Conservation (phyloP, 2,329 filamentous ascomycete genomes). For the Ustulina deusta region DNA sequence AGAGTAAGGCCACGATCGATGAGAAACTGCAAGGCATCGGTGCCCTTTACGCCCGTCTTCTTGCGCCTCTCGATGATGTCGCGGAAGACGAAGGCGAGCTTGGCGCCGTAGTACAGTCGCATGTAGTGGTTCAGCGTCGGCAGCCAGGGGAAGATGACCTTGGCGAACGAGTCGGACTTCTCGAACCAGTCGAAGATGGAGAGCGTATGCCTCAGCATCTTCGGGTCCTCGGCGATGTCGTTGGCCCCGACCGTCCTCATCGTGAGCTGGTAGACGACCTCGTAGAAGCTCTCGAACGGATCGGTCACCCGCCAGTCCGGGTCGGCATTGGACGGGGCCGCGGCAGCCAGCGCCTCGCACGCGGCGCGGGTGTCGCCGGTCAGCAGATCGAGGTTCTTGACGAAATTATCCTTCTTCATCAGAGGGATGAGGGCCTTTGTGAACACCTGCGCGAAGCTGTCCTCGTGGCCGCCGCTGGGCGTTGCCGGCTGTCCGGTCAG, state of each 20-base stretch:
- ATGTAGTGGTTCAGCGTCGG: conserved; percentile 58
- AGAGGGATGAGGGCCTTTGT: conserved; percentile 50
- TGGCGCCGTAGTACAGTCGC: conserved; percentile 59
- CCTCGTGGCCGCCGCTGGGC: conserved; percentile 28
- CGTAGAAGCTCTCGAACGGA: conserved; percentile 66
- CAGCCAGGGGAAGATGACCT: conserved; percentile 66
- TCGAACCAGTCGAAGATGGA: conserved; percentile 62
- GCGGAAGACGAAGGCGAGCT: conserved; percentile 62
- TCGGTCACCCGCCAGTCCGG: conserved; percentile 56
- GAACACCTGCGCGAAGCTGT: conserved; percentile 49
- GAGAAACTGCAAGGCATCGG: conserved; percentile 65
- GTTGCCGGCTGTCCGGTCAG: conserved; percentile 41
- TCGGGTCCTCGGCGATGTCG: conserved; percentile 63
- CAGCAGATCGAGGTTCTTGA: conserved; percentile 56
- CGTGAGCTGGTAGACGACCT: conserved; percentile 67
- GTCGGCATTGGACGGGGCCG: conserved; percentile 28
- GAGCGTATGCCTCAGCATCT: conserved; percentile 57
- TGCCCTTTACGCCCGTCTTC: conserved; percentile 55
- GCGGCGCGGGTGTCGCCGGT: conserved; percentile 56
- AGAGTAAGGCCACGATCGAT: conserved; percentile 64
- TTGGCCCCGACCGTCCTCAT: conserved; percentile 66
- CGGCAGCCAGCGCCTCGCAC: conserved; percentile 54
- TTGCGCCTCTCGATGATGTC: conserved; percentile 60
- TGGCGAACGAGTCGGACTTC: conserved; percentile 54
- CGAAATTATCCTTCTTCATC: conserved; percentile 55